Evolutionary conservation across 2,329 filamentous ascomycete genomes (phyloP).

Genomic region (Paramyrothecium roridum): DNA sequence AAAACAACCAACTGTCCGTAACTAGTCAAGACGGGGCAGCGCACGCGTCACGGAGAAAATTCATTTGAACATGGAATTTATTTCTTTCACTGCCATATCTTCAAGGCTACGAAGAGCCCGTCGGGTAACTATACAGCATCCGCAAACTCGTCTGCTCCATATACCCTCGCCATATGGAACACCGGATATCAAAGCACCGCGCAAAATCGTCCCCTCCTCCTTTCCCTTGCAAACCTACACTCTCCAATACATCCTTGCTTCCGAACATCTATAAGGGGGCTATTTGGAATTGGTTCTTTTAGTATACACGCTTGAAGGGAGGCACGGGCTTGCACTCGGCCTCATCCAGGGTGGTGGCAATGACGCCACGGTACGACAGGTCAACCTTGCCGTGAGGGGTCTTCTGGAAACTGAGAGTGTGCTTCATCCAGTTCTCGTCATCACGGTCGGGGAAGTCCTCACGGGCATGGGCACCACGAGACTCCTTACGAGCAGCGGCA

Average conservation of each 20-base stretch:
- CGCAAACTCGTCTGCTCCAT: too few relatives aligned
- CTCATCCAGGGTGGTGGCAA: slow-evolving; percentile 83
- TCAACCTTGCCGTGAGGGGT: slow-evolving; percentile 83
- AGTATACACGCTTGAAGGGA: slow-evolving; percentile 93
- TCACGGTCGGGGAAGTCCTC: slow-evolving; percentile 96
- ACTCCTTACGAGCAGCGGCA: slow-evolving; percentile 94
- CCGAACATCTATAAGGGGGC: neutral
- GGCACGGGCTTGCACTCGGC: slow-evolving; percentile 94
- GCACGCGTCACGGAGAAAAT: neutral
- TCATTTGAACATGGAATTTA: neutral
- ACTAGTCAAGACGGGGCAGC: too few relatives aligned
- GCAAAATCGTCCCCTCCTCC: neutral
- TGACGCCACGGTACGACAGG: slow-evolving; percentile 81
- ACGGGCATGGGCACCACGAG: slow-evolving; percentile 91
- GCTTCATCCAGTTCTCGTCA: slow-evolving; percentile 98
- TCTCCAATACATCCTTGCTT: neutral
- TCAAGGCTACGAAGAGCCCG: neutral
- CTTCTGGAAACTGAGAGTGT: slow-evolving; percentile 96
- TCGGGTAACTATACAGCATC: neutral
- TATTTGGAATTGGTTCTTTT: slow-evolving; percentile 29
- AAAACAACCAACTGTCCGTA: too few relatives aligned
- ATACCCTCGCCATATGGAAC: neutral
- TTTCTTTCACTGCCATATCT: neutral
- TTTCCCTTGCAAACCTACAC: neutral
- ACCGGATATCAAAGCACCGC: neutral